Conservation (phyloP, 2,329 filamentous ascomycete species). For the Zopfia rhizophila region DNA sequence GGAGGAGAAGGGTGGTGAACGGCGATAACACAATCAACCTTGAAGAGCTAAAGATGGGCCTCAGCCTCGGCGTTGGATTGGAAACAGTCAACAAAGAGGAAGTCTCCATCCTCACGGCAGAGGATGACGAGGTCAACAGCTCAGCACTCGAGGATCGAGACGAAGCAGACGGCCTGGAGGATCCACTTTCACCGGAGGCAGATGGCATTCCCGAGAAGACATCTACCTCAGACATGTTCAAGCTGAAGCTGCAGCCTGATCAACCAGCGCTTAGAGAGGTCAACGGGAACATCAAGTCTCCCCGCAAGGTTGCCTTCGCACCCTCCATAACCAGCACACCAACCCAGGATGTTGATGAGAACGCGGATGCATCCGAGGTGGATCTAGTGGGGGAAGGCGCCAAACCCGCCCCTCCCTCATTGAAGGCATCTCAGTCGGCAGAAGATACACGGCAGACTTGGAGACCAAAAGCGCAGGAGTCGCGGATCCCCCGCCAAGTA, state of each 20-base stretch:
- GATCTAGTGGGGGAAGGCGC: conserved; percentile 33
- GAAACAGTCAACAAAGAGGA: conserved; percentile 42
- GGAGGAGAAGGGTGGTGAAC: conserved; percentile 82
- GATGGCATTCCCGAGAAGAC: conserved; percentile 30
- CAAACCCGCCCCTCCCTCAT: conserved; percentile 25
- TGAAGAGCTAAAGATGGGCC: conserved; percentile 69
- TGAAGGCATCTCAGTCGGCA: conserved; percentile 25
- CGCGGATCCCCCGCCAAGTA: conserved; percentile 49
- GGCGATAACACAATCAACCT: conserved; percentile 75
- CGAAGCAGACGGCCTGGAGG: conserved; percentile 29
- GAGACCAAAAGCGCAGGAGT: conserved; percentile 34
- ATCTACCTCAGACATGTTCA: conserved; percentile 42
- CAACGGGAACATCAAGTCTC: conserved; percentile 47
- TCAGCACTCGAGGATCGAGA: conserved; percentile 43
- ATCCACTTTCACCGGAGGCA: conserved; percentile 37
- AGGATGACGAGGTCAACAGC: conserved; percentile 38
- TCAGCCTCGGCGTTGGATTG: conserved; percentile 64
- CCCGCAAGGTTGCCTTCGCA: conserved; percentile 52
- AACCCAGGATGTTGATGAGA: conserved; percentile 43
- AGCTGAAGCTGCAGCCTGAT: conserved; percentile 43
- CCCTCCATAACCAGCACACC: conserved; percentile 48
- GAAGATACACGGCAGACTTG: conserved; percentile 30
- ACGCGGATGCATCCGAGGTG: conserved; percentile 40
- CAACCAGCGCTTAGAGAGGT: conserved; percentile 47
- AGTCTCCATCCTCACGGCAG: conserved; percentile 38